These are phyloP conservation scores for Krasilnikovozyma curviuscula DNA, from an alignment of 768 basidiomycete species.

Conservation along the genomic window DNA sequence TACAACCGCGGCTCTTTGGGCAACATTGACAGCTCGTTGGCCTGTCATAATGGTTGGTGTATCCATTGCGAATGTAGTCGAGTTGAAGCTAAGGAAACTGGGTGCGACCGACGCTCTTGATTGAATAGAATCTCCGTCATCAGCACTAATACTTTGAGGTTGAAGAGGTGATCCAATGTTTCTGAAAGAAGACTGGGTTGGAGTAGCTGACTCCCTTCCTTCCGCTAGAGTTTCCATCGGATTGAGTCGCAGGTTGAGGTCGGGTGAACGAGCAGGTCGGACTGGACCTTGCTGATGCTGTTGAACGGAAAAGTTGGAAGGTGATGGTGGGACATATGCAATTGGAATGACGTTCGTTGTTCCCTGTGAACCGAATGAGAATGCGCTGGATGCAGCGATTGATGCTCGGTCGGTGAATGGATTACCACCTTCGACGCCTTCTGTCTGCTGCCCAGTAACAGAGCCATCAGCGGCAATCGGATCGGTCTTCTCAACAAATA, in stretches of 20 bases:
- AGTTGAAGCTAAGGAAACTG: conserved; percentile 11
- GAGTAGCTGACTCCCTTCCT: not conserved
- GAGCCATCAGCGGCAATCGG: not conserved
- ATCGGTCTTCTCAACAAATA: not conserved
- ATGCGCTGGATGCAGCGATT: not conserved
- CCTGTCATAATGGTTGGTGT: conserved; percentile 9
- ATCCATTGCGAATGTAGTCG: conserved; percentile 9
- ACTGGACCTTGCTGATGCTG: not conserved
- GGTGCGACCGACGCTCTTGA: conserved; percentile 3
- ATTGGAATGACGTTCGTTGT: conserved; percentile 12
- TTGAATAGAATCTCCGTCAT: too few relatives aligned
- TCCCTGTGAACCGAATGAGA: conserved; percentile 5
- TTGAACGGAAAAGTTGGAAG: not conserved
- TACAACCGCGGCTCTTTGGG: conserved; percentile 7
- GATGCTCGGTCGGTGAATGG: conserved; percentile 11
- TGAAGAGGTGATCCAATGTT: not conserved
- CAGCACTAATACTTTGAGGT: not conserved
- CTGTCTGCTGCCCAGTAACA: too few relatives aligned
- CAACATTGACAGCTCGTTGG: too few relatives aligned
- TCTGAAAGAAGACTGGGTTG: not conserved
- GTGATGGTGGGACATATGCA: conserved; percentile 9
- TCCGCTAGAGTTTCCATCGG: too few relatives aligned
- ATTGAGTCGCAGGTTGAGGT: too few relatives aligned
- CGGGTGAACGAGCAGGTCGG: conserved; percentile 1
- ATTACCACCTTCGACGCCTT: too few relatives aligned